A percentile compares a stretch with the other conserved stretches of the same genome.
Conservation (phyloP, 1,139 yeast genomes). For the Candida gigantensis region DNA sequence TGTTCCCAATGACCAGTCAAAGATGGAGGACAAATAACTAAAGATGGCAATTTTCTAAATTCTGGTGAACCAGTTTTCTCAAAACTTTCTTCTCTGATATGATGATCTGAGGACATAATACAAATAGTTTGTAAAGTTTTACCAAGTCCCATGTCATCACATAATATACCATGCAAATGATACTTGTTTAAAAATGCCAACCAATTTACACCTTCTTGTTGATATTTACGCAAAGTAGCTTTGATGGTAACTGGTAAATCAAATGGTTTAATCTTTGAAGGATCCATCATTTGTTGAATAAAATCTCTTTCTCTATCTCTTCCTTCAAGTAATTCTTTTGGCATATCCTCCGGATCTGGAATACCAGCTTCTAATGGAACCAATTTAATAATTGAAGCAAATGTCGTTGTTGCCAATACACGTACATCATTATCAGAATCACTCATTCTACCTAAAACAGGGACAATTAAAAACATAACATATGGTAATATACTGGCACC, state of each 20-base stretch:
- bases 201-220: constrained; percentile 99
- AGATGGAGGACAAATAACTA: constrained; percentile 95
- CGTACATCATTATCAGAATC: constrained; percentile 92
- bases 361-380: constrained; percentile 98
- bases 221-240: constrained; percentile 92
- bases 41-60: constrained; percentile 73
- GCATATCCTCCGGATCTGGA: constrained; percentile 93
- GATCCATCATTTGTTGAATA: constrained; percentile 97
- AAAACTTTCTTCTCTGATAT: constrained; percentile 73
- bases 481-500: constrained; percentile 89
- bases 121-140: constrained; percentile 97
- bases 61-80: constrained; percentile 64
- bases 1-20: constrained; percentile 99
- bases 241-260: constrained; percentile 87
- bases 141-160: constrained; percentile 99
- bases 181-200: constrained; percentile 91
- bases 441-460: constrained; percentile 97
- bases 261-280: constrained; percentile 86
- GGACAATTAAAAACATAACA: constrained; percentile 92
- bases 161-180: constrained; percentile 92
- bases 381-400: constrained; percentile 91
- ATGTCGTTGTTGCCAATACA: constrained; percentile 88
- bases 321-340: constrained; percentile 78
- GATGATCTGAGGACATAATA: constrained; percentile 94
- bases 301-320: constrained; percentile 94